A percentile compares a stretch with the other conserved stretches of the same genome.
phyloP scores from a whole-genome alignment of 2,329 filamentous ascomycete species.

The Scopulariopsis brevicaulis region DNA sequence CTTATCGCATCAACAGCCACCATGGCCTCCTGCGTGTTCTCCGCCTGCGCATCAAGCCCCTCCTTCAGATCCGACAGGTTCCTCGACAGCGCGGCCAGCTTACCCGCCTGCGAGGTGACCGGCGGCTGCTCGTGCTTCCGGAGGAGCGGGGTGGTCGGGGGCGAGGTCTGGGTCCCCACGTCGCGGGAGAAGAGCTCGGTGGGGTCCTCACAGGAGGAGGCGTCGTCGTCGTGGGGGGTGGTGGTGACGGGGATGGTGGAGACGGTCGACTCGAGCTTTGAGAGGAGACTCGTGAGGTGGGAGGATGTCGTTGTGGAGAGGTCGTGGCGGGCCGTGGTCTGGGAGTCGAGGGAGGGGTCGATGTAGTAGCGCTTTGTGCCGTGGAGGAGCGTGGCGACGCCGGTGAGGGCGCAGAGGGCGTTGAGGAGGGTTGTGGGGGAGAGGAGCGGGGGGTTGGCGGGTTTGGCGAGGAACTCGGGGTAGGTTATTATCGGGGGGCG shows the following conservation, averaged over 20 bases:
- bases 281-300: slow-evolving; percentile 32
- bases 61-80: slow-evolving; percentile 30
- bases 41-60: slow-evolving; percentile 29
- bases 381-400: slow-evolving; percentile 53
- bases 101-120: slow-evolving; percentile 25
- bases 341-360: slow-evolving; percentile 44
- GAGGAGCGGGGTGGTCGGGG: slow-evolving; percentile 7
- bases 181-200: slow-evolving; percentile 75
- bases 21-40: slow-evolving; percentile 38
- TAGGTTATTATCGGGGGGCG: slow-evolving; percentile 56
- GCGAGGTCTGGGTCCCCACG: slow-evolving; percentile 62
- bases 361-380: slow-evolving; percentile 60
- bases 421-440: slow-evolving; percentile 47
- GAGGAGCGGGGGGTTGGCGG: slow-evolving; percentile 46
- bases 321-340: slow-evolving; percentile 40
- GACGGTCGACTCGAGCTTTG: slow-evolving; percentile 43
- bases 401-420: slow-evolving; percentile 45
- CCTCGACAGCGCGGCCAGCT: slow-evolving; percentile 29
- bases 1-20: slow-evolving; percentile 45
- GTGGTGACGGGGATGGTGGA: slow-evolving; percentile 42
- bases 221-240: slow-evolving; percentile 8
- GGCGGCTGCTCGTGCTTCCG: slow-evolving; percentile 12
- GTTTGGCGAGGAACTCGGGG: slow-evolving; percentile 54
- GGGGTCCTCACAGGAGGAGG: slow-evolving; percentile 40
- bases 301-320: slow-evolving; percentile 34